phyloP scores from a whole-genome alignment of 1,139 yeast species.

The Nadsonia commutata region DNA sequence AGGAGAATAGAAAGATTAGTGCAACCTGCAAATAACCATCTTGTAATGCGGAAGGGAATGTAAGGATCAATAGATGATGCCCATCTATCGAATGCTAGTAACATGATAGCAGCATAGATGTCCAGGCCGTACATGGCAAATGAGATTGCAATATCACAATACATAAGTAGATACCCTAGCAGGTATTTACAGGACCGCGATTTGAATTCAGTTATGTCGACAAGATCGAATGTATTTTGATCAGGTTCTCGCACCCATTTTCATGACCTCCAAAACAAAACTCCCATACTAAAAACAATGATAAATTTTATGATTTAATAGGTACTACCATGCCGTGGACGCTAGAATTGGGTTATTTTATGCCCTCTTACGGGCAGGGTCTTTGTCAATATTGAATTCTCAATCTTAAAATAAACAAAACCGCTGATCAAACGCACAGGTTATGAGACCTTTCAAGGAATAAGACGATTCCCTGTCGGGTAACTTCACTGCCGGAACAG shows the following conservation, averaged over 20 bases:
- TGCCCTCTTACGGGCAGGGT: too few relatives aligned
- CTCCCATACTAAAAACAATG: too few relatives aligned
- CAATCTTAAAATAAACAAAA: too few relatives aligned
- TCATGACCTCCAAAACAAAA: too few relatives aligned
- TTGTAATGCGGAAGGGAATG: slow-evolving; percentile 47
- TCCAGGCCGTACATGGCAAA: slow-evolving; percentile 54
- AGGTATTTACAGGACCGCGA: slow-evolving; percentile 41
- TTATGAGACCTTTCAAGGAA: too few relatives aligned
- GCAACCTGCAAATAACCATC: slow-evolving; percentile 77
- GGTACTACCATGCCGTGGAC: too few relatives aligned
- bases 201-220: slow-evolving; percentile 34
- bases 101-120: slow-evolving; percentile 63
- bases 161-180: slow-evolving; percentile 36
- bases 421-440: too few relatives aligned
- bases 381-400: too few relatives aligned
- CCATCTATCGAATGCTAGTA: slow-evolving; percentile 69
- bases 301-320: too few relatives aligned
- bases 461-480: too few relatives aligned
- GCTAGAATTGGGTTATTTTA: too few relatives aligned
- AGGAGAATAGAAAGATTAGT: slow-evolving; percentile 59
- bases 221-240: slow-evolving; percentile 5
- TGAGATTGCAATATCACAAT: slow-evolving; percentile 38
- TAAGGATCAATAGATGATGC: slow-evolving; percentile 39
- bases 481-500: background rate
- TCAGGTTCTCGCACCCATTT: slow-evolving; percentile 5